Evolutionary conservation across 352 stramenopile species (phyloP), one percentile per base, ranked within the genome.

Genomic region (Pythium phragmitis): DNA sequence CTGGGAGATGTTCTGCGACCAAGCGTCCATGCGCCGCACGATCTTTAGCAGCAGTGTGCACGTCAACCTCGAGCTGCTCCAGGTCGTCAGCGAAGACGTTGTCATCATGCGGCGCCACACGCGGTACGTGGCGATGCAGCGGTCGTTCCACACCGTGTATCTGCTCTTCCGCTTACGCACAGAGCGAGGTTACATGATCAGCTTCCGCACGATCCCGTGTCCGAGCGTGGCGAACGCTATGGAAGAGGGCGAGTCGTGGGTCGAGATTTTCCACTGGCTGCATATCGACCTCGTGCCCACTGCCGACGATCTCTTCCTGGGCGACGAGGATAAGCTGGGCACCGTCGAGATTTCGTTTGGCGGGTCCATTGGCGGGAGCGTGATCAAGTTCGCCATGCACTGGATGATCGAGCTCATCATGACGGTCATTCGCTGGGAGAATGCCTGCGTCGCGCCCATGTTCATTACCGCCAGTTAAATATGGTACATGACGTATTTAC

Each of bases 341-440:
- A 66, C 64, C 21, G 70, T 67, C 21, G 70, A 87, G 60, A 68
- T 86, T 37, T 70, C 69, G 36, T 88, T 85, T 23, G 79, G 81
- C 46, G 79, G 81, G 0, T 91, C 81, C 4, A 65, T 91, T 17
- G 73, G 71, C n/a, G 77, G 72, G 11, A 62, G 64, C 5, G 69
- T 82, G 39, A 74, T 87, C 65, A 87, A 86, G 56, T 88, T 87
- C 17, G 79, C 79, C 4, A 73, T 77, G 42, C 77, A 88, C 56
- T 91, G 81, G 79, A 87, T 88, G 79, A 75, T 91, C n/a, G 79
- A 91, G 70, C 76, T 91, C 63, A 79, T 86, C 39, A 85, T 88
- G 76, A 88, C 76, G 4, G 77, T 88, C 42, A 72, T 91, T 45
- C 75, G 79, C 34, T 88, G 81, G 79, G 81, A 91, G 50, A 87